Percentiles rank a stretch among this genome's conserved stretches.
phyloP scores from a whole-genome alignment of 768 basidiomycete genomes.

The Rhodotorula diobovata region DNA sequence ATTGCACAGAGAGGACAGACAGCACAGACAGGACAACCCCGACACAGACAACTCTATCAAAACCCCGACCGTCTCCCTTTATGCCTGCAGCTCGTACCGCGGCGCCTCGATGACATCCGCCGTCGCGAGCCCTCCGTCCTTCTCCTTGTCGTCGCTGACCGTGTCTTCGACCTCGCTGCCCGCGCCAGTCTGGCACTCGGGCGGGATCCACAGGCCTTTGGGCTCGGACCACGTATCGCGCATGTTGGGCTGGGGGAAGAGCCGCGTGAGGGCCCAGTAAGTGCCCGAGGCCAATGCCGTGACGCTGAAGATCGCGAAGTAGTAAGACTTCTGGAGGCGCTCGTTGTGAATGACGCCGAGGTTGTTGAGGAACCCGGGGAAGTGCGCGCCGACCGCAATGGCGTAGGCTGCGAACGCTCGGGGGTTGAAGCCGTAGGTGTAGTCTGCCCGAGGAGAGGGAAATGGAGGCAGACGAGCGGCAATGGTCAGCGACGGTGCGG shows the following conservation, averaged over 20 bases:
- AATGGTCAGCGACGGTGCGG: background rate
- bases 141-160: conserved; percentile 12
- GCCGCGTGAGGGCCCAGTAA: background rate
- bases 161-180: background rate
- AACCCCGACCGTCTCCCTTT: too few species aligned
- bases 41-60: too few species aligned
- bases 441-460: background rate
- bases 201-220: conserved; percentile 12
- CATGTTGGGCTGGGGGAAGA: conserved; percentile 8
- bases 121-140: background rate
- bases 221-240: conserved; percentile 14
- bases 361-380: conserved; percentile 16
- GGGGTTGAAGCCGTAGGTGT: conserved; percentile 14
- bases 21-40: too few species aligned
- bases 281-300: conserved; percentile 4
- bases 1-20: too few species aligned
- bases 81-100: background rate
- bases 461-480: too few species aligned
- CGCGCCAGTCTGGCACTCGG: background rate
- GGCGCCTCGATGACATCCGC: background rate
- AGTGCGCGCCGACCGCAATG: background rate
- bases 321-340: conserved; percentile 3
- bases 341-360: conserved; percentile 5
- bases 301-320: conserved; percentile 22
- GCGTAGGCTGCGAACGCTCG: conserved; percentile 20